Evolutionary conservation across 2,329 filamentous ascomycete species (phyloP).

Genomic region (Sclerotinia trifoliorum): DNA sequence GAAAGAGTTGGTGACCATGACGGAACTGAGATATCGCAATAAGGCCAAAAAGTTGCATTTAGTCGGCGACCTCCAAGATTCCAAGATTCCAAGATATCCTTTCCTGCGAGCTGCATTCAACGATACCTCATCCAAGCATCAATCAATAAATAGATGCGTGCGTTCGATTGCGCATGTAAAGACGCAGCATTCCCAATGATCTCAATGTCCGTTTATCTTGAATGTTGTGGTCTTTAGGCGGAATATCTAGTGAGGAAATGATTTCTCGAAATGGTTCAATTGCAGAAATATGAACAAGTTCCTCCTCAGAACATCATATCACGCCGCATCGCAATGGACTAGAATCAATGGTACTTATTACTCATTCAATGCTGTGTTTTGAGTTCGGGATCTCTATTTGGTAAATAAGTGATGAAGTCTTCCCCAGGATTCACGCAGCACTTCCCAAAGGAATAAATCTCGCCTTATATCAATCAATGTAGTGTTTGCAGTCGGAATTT

Average conservation of each 20-base stretch:
- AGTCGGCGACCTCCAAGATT: constrained; percentile 10
- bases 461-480: not conserved
- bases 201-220: not conserved
- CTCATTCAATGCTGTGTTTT: constrained; percentile 4
- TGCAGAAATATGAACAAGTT: not conserved
- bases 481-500: not conserved
- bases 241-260: not conserved
- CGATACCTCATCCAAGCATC: constrained; percentile 1
- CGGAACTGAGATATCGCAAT: constrained; percentile 22
- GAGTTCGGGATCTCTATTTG: not conserved
- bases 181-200: not conserved
- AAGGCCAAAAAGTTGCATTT: constrained; percentile 10
- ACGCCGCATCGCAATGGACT: not conserved
- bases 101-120: constrained; percentile 5
- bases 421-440: not conserved
- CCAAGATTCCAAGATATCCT: constrained; percentile 4
- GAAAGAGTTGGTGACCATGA: constrained; percentile 13
- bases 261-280: not conserved
- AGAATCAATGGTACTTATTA: not conserved
- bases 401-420: not conserved
- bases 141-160: not conserved
- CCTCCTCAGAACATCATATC: not conserved
- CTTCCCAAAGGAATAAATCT: not conserved
- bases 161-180: constrained; percentile 7
- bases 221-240: not conserved